phyloP scores from a whole-genome alignment of 2,329 filamentous ascomycete species.

The Fusarium anguioides region DNA sequence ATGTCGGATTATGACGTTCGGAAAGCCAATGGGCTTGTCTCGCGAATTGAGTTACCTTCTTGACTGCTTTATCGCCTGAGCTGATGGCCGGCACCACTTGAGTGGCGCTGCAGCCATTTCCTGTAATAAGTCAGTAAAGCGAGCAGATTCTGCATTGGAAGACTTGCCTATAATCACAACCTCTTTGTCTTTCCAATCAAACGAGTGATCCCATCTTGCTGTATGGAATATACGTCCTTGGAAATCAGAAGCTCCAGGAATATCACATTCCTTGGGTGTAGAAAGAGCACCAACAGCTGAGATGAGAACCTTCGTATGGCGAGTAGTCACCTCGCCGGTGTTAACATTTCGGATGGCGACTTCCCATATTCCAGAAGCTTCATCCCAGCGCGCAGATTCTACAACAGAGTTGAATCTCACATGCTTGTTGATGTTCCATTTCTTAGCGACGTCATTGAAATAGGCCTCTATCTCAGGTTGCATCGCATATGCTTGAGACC shows the following conservation, averaged over 20 bases:
- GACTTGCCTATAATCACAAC: constrained; percentile 39
- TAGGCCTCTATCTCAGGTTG: constrained; percentile 45
- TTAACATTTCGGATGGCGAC: constrained; percentile 22
- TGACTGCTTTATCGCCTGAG: constrained; percentile 44
- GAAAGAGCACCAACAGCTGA: constrained; percentile 44
- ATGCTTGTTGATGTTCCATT: constrained; percentile 36
- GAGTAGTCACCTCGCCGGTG: constrained; percentile 3
- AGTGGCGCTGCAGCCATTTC: constrained; percentile 46
- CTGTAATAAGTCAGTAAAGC: not conserved
- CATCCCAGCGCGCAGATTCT: constrained; percentile 41
- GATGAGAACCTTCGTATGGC: constrained; percentile 32
- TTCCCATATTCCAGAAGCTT: constrained; percentile 32
- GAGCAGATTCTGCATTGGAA: fast-evolving
- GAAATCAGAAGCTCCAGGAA: constrained; percentile 37
- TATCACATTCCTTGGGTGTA: constrained; percentile 35
- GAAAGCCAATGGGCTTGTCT: constrained; percentile 61
- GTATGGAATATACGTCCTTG: constrained; percentile 41
- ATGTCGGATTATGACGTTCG: constrained; percentile 38
- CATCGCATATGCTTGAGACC: constrained; percentile 42
- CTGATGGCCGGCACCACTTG: constrained; percentile 42
- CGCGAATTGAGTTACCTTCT: constrained; percentile 59
- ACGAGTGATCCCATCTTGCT: constrained; percentile 43
- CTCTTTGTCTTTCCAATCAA: constrained; percentile 42
- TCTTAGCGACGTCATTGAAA: constrained; percentile 32
- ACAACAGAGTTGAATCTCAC: constrained; percentile 35